Base-by-base conservation (phyloP, 148 eudicot genomes). In the Euryodendron excelsum region DNA sequence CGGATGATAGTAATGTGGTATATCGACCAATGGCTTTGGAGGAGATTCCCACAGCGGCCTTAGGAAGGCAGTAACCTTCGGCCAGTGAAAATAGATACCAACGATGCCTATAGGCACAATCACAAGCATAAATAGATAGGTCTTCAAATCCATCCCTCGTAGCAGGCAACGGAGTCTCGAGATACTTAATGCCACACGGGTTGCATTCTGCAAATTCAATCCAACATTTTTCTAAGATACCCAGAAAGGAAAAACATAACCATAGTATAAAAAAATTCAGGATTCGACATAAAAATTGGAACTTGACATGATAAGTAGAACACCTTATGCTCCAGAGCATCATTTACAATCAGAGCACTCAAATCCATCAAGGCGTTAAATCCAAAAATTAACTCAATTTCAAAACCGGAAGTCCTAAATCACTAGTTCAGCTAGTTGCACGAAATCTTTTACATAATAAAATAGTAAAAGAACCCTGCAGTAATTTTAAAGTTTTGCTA, bases 31-130 rank as follows among this genome's bases (percentile, higher is more conserved):
- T 28, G 92, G 87, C 70, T 77, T 87, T 0, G 88, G 92, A 76
- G 92, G 90, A 23, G 82, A 75, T 65, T 89, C 80, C 92, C 90
- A 89, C 1, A 89, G 60, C 1, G 90, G 92, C 23, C 90, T 79
- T 25, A 89, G 63, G 73, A 89, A 85, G 78, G 82, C 78, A 36
- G 86, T 75, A 37, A 89, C 77, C 74, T 89, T 86, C 56, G 83
- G 86, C 5, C 88, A 88, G 56, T 89, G 90, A 50, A 85, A 10
- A 69, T 80, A 87, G 64, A 85, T 59, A 14, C 86, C 86, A 66
- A 77, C 33, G n/a, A 83, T 56, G 15, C 36, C 47, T 33, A 77
- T 21, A n/a, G 92, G 92, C 39, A 87, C 21, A 18, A 89, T 34
- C 31, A 89, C 20, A 58, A 87, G 77, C 30, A 84, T 30, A 34